Percentiles rank a stretch among this genome's conserved stretches.
Evolutionary conservation across 2,329 filamentous ascomycete genomes (phyloP).

Genomic region (Xylariaceae sp.): DNA sequence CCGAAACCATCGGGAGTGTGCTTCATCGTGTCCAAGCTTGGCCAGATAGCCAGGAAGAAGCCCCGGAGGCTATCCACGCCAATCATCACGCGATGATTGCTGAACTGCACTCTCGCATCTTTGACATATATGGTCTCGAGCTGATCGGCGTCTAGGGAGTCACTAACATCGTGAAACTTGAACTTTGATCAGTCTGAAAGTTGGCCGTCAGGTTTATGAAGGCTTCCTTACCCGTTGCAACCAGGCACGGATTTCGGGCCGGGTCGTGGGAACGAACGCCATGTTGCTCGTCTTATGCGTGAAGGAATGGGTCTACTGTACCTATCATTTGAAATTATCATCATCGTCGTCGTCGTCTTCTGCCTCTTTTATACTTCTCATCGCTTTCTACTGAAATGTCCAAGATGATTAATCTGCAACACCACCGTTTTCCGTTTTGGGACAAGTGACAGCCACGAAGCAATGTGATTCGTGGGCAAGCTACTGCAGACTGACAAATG

Average conservation of each 20-base stretch:
- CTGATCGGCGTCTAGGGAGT: constrained; percentile 14
- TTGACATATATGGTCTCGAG: constrained; percentile 13
- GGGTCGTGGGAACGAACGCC: constrained; percentile 17
- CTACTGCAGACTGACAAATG: no score
- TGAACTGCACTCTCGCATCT: constrained; percentile 16
- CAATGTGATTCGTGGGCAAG: no score
- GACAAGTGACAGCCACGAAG: constrained; percentile 4
- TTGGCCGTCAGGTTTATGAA: neutral
- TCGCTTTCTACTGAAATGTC: neutral
- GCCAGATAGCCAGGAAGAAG: constrained; percentile 12
- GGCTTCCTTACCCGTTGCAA: constrained; percentile 10
- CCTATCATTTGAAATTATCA: no score
- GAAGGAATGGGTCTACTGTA: no score
- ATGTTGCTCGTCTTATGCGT: constrained; percentile 9
- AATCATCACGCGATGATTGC: constrained; percentile 14
- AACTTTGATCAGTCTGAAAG: neutral
- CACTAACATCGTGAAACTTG: constrained; percentile 15
- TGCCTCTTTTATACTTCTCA: neutral
- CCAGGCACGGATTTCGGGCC: constrained; percentile 14
- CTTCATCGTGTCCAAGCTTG: constrained; percentile 15
- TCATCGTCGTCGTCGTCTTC: no score
- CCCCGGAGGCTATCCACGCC: constrained; percentile 13
- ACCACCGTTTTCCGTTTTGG: constrained; percentile 18
- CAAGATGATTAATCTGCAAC: constrained; percentile 12
- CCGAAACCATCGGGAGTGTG: constrained; percentile 17